Evolutionary conservation across 2,329 filamentous ascomycete genomes (phyloP), one percentile per base, ranked within the genome.

Genomic region (Xylaria sp.): DNA sequence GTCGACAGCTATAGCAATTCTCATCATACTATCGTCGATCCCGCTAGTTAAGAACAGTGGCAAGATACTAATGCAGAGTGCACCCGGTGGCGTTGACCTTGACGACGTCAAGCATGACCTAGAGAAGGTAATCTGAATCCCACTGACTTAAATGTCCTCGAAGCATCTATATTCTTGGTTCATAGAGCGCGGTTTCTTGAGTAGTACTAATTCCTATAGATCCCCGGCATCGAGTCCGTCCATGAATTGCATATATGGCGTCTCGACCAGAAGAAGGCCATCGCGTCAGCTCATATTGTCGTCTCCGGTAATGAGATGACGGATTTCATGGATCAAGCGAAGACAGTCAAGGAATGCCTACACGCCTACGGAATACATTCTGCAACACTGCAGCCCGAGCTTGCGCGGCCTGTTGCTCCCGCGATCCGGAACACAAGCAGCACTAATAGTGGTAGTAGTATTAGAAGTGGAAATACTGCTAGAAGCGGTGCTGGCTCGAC

Each of bases 231-330:
- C 20, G 78, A 87, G 23, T 89, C 89, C 0, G 85, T 94, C 15
- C 91, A 93, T 71, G 90, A 94, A 73, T 82, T 94, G 18, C 91
- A 93, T 73, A 87, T 93, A 70, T 94, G 92, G 91, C 85, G 89
- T 2, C 83, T 94, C 2, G 89, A 91, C 75, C 91, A 94, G 79
- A 84, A 84, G 61, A 93, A 92, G 75, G 83, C 87, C 3, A 84
- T 94, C 56, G 92, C 92, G 8, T 90, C 90, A 0, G 91, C 89
- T 0, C 91, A 93, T 75, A 81, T 94, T 1, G 84, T 91, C 0
- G 86, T 93, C 18, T 84, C 85, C 1, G 86, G 89, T 69, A 82
- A 85, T 61, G 84, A 85, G 9, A 79, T 92, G 28, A 78, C 82
- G 43, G 81, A 82, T 59, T 93, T 93, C 76, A 85, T 88, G 80